Percentiles rank a stretch among this genome's conserved stretches.
phyloP scores from a whole-genome alignment of 1,139 yeast species.

The Spencermartinsiella ligniputridi region DNA sequence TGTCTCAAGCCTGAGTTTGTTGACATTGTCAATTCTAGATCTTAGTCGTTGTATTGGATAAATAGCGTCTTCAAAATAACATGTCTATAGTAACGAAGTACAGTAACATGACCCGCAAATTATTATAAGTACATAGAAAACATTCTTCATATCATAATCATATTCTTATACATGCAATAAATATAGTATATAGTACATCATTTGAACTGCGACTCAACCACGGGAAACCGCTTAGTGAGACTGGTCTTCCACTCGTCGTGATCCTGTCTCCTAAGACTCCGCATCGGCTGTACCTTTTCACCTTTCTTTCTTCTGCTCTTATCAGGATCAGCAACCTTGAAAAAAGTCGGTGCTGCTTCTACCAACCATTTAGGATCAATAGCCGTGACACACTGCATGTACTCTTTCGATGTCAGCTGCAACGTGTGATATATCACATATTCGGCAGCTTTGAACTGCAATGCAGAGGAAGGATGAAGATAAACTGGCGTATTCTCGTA shows the following conservation, averaged over 20 bases:
- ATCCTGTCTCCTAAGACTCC: constrained; percentile 37
- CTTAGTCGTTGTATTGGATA: constrained; percentile 42
- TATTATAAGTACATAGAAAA: no score
- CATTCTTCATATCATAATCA: constrained; percentile 48
- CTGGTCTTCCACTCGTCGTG: constrained; percentile 45
- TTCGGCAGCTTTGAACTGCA: constrained; percentile 69
- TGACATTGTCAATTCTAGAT: constrained; percentile 90
- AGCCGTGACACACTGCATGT: constrained; percentile 81
- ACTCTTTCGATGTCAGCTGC: constrained; percentile 77
- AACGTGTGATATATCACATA: constrained; percentile 83
- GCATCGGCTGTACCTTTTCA: constrained; percentile 60
- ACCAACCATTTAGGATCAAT: constrained; percentile 84
- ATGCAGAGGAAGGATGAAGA: constrained; percentile 84
- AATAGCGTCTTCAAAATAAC: no score
- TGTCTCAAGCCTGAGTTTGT: constrained; percentile 96
- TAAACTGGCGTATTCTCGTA: constrained; percentile 73
- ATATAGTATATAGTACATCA: no score
- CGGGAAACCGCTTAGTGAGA: constrained; percentile 1
- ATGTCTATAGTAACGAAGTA: no score
- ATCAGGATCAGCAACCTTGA: constrained; percentile 51
- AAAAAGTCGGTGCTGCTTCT: constrained; percentile 83
- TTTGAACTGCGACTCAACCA: background rate
- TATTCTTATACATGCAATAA: background rate
- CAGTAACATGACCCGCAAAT: no score
- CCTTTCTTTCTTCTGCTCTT: constrained; percentile 41